Conservation (phyloP, 2,329 filamentous ascomycete genomes). For the Xylaria sp. region DNA sequence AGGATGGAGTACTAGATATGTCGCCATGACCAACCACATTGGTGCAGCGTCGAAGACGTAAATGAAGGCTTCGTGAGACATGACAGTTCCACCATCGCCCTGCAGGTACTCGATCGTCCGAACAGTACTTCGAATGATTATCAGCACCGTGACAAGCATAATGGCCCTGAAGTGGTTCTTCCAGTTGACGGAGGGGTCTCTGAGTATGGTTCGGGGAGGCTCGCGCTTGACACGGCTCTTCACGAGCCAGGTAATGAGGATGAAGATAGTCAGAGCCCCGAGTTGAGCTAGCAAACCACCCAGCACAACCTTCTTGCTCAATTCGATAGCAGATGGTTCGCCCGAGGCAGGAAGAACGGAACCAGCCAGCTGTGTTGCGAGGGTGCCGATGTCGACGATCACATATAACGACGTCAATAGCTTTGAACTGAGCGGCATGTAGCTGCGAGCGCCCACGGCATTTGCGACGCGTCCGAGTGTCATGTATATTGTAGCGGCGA, state of each 20-base stretch:
- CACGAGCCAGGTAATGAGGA: constrained; percentile 56
- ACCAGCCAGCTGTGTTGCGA: constrained; percentile 56
- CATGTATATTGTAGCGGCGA: constrained; percentile 56
- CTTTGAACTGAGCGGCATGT: constrained; percentile 29
- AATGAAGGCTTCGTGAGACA: constrained; percentile 55
- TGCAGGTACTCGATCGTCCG: constrained; percentile 61
- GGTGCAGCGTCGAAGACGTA: constrained; percentile 58
- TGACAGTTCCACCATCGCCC: constrained; percentile 55
- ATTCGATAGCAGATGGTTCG: constrained; percentile 46
- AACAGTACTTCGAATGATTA: constrained; percentile 59
- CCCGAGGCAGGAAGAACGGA: constrained; percentile 36
- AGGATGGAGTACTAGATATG: constrained; percentile 46
- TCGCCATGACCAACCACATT: constrained; percentile 56
- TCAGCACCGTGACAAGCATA: constrained; percentile 52
- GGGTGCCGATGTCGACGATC: constrained; percentile 57
- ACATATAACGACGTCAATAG: constrained; percentile 62
- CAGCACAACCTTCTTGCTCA: constrained; percentile 56
- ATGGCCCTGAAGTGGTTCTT: constrained; percentile 46
- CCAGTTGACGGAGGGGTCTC: constrained; percentile 28
- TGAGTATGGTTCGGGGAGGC: constrained; percentile 9
- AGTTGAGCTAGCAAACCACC: constrained; percentile 63
- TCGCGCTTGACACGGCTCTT: constrained; percentile 48
- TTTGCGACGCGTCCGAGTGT: constrained; percentile 50
- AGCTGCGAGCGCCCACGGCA: constrained; percentile 40
- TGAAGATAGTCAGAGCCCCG: constrained; percentile 61